Base-by-base conservation (phyloP, 2,329 filamentous ascomycete species). In the Alternaria arbusti region DNA sequence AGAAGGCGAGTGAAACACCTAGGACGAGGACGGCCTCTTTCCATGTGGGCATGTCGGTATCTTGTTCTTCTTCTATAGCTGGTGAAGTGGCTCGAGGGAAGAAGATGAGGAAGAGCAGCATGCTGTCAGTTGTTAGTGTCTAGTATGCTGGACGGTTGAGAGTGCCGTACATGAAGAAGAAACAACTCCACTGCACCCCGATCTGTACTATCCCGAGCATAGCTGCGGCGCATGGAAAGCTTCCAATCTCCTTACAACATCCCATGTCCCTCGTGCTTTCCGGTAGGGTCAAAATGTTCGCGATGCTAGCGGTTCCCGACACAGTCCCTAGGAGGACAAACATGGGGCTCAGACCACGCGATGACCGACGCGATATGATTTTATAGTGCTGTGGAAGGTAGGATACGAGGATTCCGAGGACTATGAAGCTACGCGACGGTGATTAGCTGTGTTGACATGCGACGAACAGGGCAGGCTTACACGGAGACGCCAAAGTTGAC, bases 341-440 rank as follows among this genome's bases (percentile, higher is more conserved):
- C 81, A 95, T 96, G 9, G 96, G 95, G 28, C 94, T 97, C 66
- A 99, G 94, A 66, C 96, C 96, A 79, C 97, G 95, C 22, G 95
- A 96, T 13, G 93, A 96, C 65, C 90, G 88, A 59, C 94, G 89
- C 44, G 87, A 85, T 70, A 97, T 92, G 81, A 99, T 98, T 74
- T 96, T 93, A 79, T 91, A 88, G 81, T 98, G 95, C 79, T 99
- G 96, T 1, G 96, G 96, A 3, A 98, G 86, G 82, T 99, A 99
- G 32, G 95, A 98, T 62, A 97, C 83, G 65, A 97, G 85, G 73
- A 98, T 94, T 61, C 95, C 95, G 71, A 97, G 78, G 65, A 98
- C 85, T 71, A 98, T 93, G 73, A 97, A 81, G 66, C 86, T 88
- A 61, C 47, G 44, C 7, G 25, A 25, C 30, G 36, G 63, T 23